These are phyloP conservation scores for Sarocladiaceae sp. DNA, from an alignment of 2,329 filamentous ascomycete species.

Conservation along the genomic window DNA sequence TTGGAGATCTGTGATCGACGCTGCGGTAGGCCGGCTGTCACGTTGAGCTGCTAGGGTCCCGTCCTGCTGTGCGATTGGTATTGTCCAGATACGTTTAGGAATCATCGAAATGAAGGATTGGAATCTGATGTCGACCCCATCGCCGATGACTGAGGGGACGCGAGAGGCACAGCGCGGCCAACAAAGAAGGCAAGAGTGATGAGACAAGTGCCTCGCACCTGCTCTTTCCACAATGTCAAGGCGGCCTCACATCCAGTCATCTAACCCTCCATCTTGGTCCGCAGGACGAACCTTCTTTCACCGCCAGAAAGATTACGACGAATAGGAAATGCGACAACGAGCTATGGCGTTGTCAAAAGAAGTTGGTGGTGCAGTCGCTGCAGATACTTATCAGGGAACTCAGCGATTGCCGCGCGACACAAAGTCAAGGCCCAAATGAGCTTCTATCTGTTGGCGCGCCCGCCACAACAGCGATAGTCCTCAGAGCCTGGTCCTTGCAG, in stretches of 20 bases:
- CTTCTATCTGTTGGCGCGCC: not conserved
- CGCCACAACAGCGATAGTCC: too few species aligned
- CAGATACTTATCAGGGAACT: not conserved
- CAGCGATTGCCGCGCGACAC: too few species aligned
- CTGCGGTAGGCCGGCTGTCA: not conserved
- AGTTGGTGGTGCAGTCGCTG: not conserved
- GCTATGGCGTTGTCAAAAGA: not conserved
- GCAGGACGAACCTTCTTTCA: conserved; percentile 1
- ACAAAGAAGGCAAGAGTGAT: not conserved
- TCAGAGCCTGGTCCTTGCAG: not conserved
- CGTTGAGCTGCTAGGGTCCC: not conserved
- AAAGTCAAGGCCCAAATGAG: too few species aligned
- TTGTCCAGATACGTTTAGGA: too few species aligned
- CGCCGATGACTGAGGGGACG: not conserved
- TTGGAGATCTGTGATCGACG: not conserved
- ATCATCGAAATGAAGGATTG: too few species aligned
- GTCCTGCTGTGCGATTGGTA: too few species aligned
- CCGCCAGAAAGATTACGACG: not conserved
- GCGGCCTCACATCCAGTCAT: not conserved
- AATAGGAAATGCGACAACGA: not conserved
- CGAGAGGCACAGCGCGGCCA: not conserved
- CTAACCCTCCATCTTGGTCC: not conserved
- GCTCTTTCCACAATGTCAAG: too few species aligned
- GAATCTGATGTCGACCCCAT: not conserved
- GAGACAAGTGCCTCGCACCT: too few species aligned